A percentile compares a stretch with the other conserved stretches of the same genome.
phyloP scores from a whole-genome alignment of 257 asterid genomes.

The Sherardia arvensis region DNA sequence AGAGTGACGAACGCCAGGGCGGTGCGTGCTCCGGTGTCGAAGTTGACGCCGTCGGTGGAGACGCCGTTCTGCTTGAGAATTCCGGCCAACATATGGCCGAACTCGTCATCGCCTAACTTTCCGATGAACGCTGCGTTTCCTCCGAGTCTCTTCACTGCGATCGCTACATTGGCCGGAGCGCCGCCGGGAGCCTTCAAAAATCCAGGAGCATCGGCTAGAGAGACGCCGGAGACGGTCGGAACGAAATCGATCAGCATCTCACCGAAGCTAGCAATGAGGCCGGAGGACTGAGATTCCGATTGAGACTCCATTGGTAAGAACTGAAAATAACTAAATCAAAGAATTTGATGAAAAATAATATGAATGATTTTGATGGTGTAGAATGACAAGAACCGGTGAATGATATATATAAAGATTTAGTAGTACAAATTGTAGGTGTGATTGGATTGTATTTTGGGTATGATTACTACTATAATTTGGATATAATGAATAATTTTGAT shows the following conservation, averaged over 20 bases:
- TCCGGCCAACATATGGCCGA: neutral
- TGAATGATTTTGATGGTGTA: neutral
- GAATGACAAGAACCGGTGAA: neutral
- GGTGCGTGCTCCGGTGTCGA: neutral
- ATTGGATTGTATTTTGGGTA: neutral
- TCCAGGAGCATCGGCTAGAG: neutral
- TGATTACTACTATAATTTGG: neutral
- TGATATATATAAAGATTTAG: neutral
- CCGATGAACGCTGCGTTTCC: neutral
- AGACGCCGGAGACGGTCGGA: neutral
- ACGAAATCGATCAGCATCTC: neutral
- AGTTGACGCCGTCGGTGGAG: neutral
- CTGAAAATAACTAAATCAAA: neutral
- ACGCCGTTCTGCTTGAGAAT: neutral
- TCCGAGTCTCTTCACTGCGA: neutral
- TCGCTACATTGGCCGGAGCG: neutral
- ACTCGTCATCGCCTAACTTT: neutral
- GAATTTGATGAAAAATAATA: neutral
- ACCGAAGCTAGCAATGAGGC: neutral
- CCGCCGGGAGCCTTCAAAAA: neutral
- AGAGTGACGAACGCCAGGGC: neutral
- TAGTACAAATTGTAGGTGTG: neutral
- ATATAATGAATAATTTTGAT: neutral
- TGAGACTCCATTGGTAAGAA: neutral
- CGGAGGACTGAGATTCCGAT: neutral